Percentiles rank a stretch among this genome's conserved stretches.
These are phyloP conservation scores for Arctium minus DNA, from an alignment of 129 eudicot species.

Conservation along the genomic window DNA sequence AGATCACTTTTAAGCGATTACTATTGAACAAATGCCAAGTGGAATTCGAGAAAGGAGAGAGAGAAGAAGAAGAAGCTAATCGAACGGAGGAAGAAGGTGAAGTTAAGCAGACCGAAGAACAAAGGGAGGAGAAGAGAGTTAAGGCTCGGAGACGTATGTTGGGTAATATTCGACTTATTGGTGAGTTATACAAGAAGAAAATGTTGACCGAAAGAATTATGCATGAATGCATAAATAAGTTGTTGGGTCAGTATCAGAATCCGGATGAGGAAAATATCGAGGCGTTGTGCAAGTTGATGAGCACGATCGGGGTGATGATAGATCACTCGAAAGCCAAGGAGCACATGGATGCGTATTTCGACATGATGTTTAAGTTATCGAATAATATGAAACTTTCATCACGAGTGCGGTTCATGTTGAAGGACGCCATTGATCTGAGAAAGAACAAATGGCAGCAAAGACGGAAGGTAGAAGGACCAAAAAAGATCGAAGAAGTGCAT, in stretches of 20 bases:
- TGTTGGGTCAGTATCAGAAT: constrained; percentile 59
- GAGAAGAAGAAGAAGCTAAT: constrained; percentile 85
- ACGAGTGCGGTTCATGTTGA: constrained; percentile 80
- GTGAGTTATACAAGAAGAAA: constrained; percentile 83
- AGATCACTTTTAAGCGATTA: constrained; percentile 75
- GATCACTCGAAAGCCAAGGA: constrained; percentile 85
- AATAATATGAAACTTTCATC: constrained; percentile 77
- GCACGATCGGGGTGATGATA: constrained; percentile 91
- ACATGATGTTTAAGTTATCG: constrained; percentile 57
- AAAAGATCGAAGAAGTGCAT: constrained; percentile 76
- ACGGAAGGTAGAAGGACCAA: constrained; percentile 89
- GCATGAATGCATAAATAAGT: constrained; percentile 79
- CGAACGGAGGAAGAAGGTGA: constrained; percentile 79
- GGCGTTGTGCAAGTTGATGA: constrained; percentile 42
- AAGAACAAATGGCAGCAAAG: constrained; percentile 91
- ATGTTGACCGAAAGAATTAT: constrained; percentile 95
- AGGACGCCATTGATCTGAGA: constrained; percentile 71
- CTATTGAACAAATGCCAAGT: constrained; percentile 86
- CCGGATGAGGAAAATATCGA: constrained; percentile 52
- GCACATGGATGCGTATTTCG: constrained; percentile 70
- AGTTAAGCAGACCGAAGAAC: constrained; percentile 53
- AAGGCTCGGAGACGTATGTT: constrained; percentile 78
- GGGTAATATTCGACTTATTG: constrained; percentile 91
- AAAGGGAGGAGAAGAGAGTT: constrained; percentile 79
- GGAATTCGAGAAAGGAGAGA: constrained; percentile 91